Base-by-base conservation (phyloP, 768 basidiomycete species). In the Pisolithus microcarpus region DNA sequence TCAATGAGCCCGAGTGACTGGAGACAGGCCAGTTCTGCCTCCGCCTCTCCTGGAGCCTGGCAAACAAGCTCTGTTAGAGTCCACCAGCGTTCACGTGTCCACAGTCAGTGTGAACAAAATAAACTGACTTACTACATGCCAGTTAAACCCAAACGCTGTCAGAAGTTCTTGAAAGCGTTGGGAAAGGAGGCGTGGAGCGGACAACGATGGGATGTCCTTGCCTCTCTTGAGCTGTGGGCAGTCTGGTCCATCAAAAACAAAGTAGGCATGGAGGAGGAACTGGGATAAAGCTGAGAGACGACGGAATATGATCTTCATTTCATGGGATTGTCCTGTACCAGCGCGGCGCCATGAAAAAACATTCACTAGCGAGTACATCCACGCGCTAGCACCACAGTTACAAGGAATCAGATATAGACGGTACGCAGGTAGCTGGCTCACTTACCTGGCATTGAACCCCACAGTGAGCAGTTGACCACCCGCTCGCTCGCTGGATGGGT, bases 221-320 rank as follows among this genome's bases (percentile, higher is more conserved):
- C 69, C 66, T 5, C 74, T 65, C 60, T 79, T 79, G 36, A 65
- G 52, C 4, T 50, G 39, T 5, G 79, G 77, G 34, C 75, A 66
- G 18, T 64, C 46, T 0, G 69, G 66, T 0, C 79, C 78, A 61
- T 81, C 74, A 53, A 80, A 79, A 0, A 80, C 73, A 58, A 80
- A 77, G 1, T 79, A 61, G 7, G 69, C 67, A 1, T 69, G 59
- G 36, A 76, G 55, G 1, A 72, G 69, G 4, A 68, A 58, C 7
- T 66, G 51, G 1, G 74, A 58, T 7, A 80, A 59, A 1, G 63
- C 53, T 1, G 67, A 60, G 13, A 76, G 66, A 19, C 71, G 71
- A 65, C 66, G 72, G 59, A 78, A 79, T 1, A 81, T 64, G 0
- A 67, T 66, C 0, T 65, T 56, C 6, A 79, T 64, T 55, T 75